Conservation (phyloP, 2,329 filamentous ascomycete species). For the Scedosporium boydii region DNA sequence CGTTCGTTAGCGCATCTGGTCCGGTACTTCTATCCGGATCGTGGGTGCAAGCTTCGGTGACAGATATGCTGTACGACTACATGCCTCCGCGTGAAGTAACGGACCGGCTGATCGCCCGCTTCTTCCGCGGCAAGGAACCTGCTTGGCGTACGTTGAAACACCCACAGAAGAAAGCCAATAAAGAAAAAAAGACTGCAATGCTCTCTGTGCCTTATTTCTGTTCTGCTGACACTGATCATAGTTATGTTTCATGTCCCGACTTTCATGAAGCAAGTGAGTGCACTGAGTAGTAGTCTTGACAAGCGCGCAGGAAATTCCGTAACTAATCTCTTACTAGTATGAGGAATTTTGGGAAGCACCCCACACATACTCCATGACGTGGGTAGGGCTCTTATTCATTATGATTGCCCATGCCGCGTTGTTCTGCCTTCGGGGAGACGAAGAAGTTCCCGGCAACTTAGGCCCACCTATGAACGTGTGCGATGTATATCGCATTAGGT, state of each 20-base stretch:
- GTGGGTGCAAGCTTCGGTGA: conserved; percentile 12
- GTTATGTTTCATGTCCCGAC: conserved; percentile 20
- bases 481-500: conserved; percentile 14
- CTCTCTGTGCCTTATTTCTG: background rate
- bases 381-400: conserved; percentile 21
- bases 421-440: conserved; percentile 14
- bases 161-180: background rate
- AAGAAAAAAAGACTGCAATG: background rate
- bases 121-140: conserved; percentile 19
- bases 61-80: conserved; percentile 11
- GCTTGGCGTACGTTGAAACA: conserved; percentile 11
- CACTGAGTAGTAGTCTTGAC: background rate
- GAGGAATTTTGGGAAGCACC: conserved; percentile 20
- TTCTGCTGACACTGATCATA: background rate
- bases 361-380: conserved; percentile 12
- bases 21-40: conserved; percentile 16
- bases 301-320: background rate
- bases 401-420: conserved; percentile 20
- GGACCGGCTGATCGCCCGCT: conserved; percentile 17
- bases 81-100: conserved; percentile 16
- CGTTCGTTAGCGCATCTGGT: conserved; percentile 9
- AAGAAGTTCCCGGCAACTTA: conserved; percentile 13
- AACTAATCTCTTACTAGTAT: conserved; percentile 12
- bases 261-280: conserved; percentile 14
- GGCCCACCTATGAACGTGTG: conserved; percentile 12